Evolutionary conservation across 2,329 filamentous ascomycete species (phyloP).

Genomic region (Pseudocercospora pini-densiflorae): DNA sequence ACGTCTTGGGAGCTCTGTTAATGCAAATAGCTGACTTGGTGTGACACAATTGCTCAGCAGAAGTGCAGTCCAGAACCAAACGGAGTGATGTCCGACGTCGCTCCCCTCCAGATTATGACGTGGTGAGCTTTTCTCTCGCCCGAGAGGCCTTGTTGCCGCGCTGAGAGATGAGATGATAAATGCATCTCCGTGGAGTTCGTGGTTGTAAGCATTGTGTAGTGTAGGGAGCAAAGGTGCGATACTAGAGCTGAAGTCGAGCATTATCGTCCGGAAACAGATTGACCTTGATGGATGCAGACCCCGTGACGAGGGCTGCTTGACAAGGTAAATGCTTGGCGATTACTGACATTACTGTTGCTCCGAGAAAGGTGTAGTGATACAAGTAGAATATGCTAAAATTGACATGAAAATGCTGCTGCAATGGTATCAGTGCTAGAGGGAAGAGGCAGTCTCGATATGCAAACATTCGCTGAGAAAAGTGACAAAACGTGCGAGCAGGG

Average conservation of each 20-base stretch:
- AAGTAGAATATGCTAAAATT: neutral
- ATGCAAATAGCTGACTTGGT: neutral
- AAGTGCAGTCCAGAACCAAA: neutral
- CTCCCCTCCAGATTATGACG: constrained; percentile 1
- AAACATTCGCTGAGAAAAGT: constrained; percentile 12
- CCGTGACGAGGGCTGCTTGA: neutral
- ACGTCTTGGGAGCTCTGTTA: neutral
- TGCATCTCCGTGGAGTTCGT: too few species aligned
- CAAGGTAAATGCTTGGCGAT: neutral
- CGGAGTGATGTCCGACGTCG: neutral
- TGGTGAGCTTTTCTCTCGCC: too few species aligned
- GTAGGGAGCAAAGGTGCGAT: too few species aligned
- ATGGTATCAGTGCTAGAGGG: constrained; percentile 21
- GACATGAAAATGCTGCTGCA: constrained; percentile 13
- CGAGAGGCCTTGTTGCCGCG: neutral
- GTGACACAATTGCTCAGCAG: neutral
- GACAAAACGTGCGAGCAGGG: neutral
- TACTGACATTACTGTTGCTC: neutral
- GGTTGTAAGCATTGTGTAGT: too few species aligned
- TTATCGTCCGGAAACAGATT: too few species aligned
- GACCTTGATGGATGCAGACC: neutral
- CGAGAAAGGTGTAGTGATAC: neutral
- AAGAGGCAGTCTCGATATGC: constrained; percentile 4
- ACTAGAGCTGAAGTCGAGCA: too few species aligned
- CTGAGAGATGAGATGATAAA: neutral